Evolutionary conservation across 805 yeast species (phyloP).

Genomic region (Zygosaccharomyces rouxii): DNA sequence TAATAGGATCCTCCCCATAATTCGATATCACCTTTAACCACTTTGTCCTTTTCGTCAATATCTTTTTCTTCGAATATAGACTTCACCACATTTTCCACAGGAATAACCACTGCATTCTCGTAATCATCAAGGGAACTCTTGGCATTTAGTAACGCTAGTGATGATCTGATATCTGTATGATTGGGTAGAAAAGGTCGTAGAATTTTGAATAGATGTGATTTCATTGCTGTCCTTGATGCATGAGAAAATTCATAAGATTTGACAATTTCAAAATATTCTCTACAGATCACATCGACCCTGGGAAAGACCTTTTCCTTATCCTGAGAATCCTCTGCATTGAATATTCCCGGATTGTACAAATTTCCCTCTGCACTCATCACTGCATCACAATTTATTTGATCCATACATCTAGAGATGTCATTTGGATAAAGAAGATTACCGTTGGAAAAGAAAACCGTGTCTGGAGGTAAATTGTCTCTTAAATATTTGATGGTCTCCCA

Average conservation of each 20-base stretch:
- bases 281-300: slow-evolving; percentile 72
- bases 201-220: slow-evolving; percentile 86
- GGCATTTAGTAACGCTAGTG: slow-evolving; percentile 52
- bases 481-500: slow-evolving; percentile 76
- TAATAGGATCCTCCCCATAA: slow-evolving; percentile 80
- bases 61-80: slow-evolving; percentile 49
- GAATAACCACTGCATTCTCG: slow-evolving; percentile 49
- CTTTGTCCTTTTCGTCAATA: slow-evolving; percentile 52
- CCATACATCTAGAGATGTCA: slow-evolving; percentile 68
- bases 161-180: slow-evolving; percentile 74
- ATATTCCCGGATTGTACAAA: slow-evolving; percentile 87
- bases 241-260: slow-evolving; percentile 39
- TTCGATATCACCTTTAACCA: slow-evolving; percentile 50
- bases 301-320: slow-evolving; percentile 69
- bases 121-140: slow-evolving; percentile 45
- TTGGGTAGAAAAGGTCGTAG: slow-evolving; percentile 72
- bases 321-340: slow-evolving; percentile 38
- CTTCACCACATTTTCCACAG: slow-evolving; percentile 64
- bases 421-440: slow-evolving; percentile 92
- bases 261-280: slow-evolving; percentile 87
- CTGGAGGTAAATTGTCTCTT: slow-evolving; percentile 69
- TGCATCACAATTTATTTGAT: slow-evolving; percentile 69
- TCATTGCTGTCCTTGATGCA: slow-evolving; percentile 81
- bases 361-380: slow-evolving; percentile 98
- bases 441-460: slow-evolving; percentile 86